Conservation (phyloP, 2,329 filamentous ascomycete species). For the Botrytis byssoidea region DNA sequence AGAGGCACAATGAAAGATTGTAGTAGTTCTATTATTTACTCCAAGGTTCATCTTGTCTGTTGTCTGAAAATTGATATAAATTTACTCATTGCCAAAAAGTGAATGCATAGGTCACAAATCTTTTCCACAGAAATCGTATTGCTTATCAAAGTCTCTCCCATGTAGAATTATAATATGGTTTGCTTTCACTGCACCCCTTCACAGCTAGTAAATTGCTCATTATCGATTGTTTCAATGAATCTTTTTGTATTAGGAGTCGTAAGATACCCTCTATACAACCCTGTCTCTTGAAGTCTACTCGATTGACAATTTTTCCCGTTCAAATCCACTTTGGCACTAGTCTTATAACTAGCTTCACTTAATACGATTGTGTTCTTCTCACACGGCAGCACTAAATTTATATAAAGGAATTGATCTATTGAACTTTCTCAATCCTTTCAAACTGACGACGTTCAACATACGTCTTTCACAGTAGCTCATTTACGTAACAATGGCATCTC, state of each 20-base stretch:
- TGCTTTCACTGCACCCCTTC: background rate
- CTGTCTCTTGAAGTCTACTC: background rate
- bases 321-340: background rate
- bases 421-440: background rate
- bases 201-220: background rate
- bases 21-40: accelerated
- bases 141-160: background rate
- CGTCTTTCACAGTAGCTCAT: background rate
- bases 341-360: background rate
- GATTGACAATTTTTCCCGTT: background rate
- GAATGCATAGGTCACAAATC: background rate
- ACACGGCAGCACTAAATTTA: background rate
- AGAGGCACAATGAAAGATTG: background rate
- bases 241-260: accelerated
- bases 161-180: background rate
- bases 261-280: background rate
- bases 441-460: background rate
- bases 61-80: background rate
- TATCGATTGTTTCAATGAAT: background rate
- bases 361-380: background rate
- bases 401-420: background rate
- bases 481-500: background rate
- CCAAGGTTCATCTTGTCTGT: accelerated
- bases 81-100: background rate
- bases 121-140: background rate